phyloP scores from a whole-genome alignment of 169 alveolate species.

The Sarcocystis neurona region DNA sequence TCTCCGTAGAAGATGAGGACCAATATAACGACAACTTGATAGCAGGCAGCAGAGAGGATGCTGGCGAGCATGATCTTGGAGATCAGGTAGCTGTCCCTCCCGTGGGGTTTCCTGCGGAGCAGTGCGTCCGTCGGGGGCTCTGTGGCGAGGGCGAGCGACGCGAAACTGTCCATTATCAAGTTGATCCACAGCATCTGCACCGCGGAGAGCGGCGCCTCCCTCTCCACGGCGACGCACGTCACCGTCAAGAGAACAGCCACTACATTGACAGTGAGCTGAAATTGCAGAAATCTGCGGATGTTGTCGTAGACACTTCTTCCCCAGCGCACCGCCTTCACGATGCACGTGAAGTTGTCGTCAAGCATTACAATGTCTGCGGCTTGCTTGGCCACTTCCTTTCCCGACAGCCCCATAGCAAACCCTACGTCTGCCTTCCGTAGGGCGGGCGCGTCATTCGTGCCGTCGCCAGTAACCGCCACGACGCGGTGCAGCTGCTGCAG shows the following conservation, averaged over 20 bases:
- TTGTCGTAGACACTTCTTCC: slow-evolving; percentile 90
- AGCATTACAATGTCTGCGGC: slow-evolving; percentile 89
- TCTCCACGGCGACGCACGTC: slow-evolving; percentile 76
- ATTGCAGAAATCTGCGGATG: slow-evolving; percentile 88
- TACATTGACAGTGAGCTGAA: slow-evolving; percentile 87
- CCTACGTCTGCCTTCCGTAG: slow-evolving; percentile 93
- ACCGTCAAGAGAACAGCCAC: slow-evolving; percentile 86
- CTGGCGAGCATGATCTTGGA: slow-evolving; percentile 75
- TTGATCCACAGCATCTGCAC: slow-evolving; percentile 83
- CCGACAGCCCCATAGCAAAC: slow-evolving; percentile 93
- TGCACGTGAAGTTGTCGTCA: slow-evolving; percentile 89
- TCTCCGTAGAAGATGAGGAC: slow-evolving; percentile 82
- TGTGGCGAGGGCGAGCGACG: slow-evolving; percentile 91
- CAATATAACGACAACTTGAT: slow-evolving; percentile 72
- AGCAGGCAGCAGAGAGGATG: slow-evolving; percentile 73
- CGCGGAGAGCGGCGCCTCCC: slow-evolving; percentile 81
- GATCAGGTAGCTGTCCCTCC: slow-evolving; percentile 84
- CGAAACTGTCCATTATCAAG: slow-evolving; percentile 90
- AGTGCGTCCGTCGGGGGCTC: slow-evolving; percentile 89
- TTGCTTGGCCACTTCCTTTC: slow-evolving; percentile 90
- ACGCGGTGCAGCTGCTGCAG: slow-evolving; percentile 76
- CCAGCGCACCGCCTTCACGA: slow-evolving; percentile 88
- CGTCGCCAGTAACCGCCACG: slow-evolving; percentile 95
- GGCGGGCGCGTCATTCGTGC: slow-evolving; percentile 96
- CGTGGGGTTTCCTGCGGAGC: slow-evolving; percentile 85